Evolutionary conservation across 148 eudicot genomes (phyloP), one percentile per base, ranked within the genome.

Genomic region (Rhododendron molle): DNA sequence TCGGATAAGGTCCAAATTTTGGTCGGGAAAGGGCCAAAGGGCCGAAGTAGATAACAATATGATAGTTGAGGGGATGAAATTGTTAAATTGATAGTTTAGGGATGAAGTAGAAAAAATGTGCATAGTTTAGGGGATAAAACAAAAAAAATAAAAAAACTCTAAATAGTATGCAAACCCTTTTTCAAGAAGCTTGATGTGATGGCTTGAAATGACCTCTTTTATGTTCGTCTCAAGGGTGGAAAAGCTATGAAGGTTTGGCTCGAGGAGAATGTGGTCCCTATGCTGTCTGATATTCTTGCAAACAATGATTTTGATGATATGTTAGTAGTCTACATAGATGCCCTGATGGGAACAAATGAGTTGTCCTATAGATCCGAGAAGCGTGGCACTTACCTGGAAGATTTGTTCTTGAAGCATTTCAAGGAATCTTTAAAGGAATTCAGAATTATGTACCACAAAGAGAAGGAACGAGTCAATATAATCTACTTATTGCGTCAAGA

Each of bases 341-440:
- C 16, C 50, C 81, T 78, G 56, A 30, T 46, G 56, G 81, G 81
- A 78, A 44, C 30, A n/a, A 4, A 46, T 8, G 54, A 26, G 34
- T 46, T 78, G 56, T 78, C 81, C 49, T 78, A 44, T n/a, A 78
- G 81, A 78, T 78, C 49, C 9, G 81, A 78, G 81, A 46, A 78
- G 52, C 32, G 32, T 46, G 54, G 54, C 7, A 9, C 16, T 78
- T 46, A 23, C 0, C 50, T n/a, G 56, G 81, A 78, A 43, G 16
- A 43, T 4, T 8, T 44, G 56, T 43, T 44, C 49, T 44, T 78
- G 54, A 78, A 23, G 56, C 56, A 78, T 15, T 78, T 44, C 56
- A 78, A 23, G 26, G 54, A 78, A 78, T 78, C 81, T 78, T 78
- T 78, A 44, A 78, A 23, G 81, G 81, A 78, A 46, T 46, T 78